Evolutionary conservation across 2,329 filamentous ascomycete genomes (phyloP).

Genomic region (Epichloe hybrida): DNA sequence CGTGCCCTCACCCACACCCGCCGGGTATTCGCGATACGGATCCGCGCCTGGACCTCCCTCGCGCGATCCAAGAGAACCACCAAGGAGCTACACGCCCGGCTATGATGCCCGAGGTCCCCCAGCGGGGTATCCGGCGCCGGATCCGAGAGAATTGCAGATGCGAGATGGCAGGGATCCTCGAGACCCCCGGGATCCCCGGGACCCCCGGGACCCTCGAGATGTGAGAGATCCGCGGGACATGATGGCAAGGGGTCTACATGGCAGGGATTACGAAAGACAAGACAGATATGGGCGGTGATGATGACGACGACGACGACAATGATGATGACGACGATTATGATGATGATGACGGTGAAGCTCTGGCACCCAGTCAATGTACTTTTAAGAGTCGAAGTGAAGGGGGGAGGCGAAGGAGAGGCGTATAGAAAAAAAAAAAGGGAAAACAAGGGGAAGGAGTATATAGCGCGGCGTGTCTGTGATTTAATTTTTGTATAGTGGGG

Average conservation of each 20-base stretch:
- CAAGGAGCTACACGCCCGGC: slow-evolving; percentile 33
- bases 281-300: slow-evolving; percentile 30
- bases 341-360: background rate
- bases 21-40: slow-evolving; percentile 30
- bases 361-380: too few species aligned
- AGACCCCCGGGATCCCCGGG: background rate
- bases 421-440: too few species aligned
- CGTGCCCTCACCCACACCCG: slow-evolving; percentile 23
- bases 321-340: background rate
- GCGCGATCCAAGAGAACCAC: slow-evolving; percentile 28
- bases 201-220: slow-evolving; percentile 14
- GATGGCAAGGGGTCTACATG: slow-evolving; percentile 28
- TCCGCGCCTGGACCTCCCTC: slow-evolving; percentile 28
- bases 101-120: slow-evolving; percentile 30
- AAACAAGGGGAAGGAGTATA: too few species aligned
- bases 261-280: slow-evolving; percentile 32
- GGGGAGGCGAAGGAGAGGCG: too few species aligned
- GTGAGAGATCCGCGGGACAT: slow-evolving; percentile 26
- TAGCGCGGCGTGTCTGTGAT: slow-evolving; percentile 2
- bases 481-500: background rate
- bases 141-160: slow-evolving; percentile 19
- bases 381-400: too few species aligned
- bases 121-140: slow-evolving; percentile 20
- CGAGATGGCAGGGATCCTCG: slow-evolving; percentile 19
- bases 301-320: background rate